These are phyloP conservation scores for Thalassiosira exigua DNA, from an alignment of 352 stramenopile genomes.

Conservation along the genomic window DNA sequence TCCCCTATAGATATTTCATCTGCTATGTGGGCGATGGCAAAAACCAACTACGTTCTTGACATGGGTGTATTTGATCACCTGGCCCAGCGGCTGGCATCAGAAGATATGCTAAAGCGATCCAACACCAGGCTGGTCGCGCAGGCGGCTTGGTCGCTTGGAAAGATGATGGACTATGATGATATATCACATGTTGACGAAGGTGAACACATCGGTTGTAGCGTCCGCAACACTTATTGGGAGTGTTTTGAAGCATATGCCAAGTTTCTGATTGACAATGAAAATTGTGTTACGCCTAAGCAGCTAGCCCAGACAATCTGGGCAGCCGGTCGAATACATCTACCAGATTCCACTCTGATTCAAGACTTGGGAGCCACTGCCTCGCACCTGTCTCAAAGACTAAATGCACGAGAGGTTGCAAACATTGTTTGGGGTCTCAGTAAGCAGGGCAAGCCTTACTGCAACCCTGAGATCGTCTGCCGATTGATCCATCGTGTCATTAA, in stretches of 20 bases:
- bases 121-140: constrained; percentile 62
- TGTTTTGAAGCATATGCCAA: constrained; percentile 40
- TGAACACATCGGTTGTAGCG: background rate
- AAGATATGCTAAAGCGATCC: constrained; percentile 47
- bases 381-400: constrained; percentile 32
- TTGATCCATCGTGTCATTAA: constrained; percentile 25
- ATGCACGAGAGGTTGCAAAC: constrained; percentile 67
- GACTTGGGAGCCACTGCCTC: constrained; percentile 47
- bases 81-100: constrained; percentile 38
- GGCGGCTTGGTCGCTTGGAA: constrained; percentile 74
- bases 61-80: constrained; percentile 79
- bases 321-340: constrained; percentile 53
- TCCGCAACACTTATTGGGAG: constrained; percentile 47
- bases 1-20: constrained; percentile 61
- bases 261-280: constrained; percentile 44
- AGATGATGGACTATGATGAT: constrained; percentile 73
- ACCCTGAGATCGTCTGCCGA: constrained; percentile 44
- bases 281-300: constrained; percentile 67
- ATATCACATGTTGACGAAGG: constrained; percentile 14
- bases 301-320: constrained; percentile 72
- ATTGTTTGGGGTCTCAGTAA: constrained; percentile 73
- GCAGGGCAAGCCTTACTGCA: constrained; percentile 43
- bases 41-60: constrained; percentile 69
- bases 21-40: constrained; percentile 75
- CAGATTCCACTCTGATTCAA: constrained; percentile 31